phyloP scores from a whole-genome alignment of 2,329 filamentous ascomycete species.

The Pyricularia sp. region DNA sequence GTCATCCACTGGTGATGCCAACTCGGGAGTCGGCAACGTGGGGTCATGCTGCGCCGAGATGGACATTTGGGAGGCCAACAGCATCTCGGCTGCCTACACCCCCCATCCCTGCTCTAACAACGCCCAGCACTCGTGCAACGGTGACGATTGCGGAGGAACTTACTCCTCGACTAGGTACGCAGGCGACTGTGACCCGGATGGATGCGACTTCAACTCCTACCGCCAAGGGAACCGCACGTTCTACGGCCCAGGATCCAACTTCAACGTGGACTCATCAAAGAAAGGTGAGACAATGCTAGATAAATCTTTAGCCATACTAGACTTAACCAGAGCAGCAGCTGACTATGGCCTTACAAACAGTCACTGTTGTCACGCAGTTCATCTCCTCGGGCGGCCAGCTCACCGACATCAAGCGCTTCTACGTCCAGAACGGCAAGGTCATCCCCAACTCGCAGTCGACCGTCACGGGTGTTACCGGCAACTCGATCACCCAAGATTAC shows the following conservation, averaged over 20 bases:
- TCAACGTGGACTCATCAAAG: constrained; percentile 44
- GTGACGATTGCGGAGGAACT: constrained; percentile 38
- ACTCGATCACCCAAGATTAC: constrained; percentile 41
- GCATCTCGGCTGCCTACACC: constrained; percentile 21
- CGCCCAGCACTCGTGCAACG: constrained; percentile 36
- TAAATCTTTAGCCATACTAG: neutral
- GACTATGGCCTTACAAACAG: constrained; percentile 3
- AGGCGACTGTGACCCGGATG: constrained; percentile 54
- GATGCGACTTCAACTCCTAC: constrained; percentile 59
- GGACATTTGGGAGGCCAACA: constrained; percentile 33
- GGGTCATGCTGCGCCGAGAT: constrained; percentile 37
- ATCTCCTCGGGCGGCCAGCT: constrained; percentile 29
- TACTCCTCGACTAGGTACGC: constrained; percentile 40
- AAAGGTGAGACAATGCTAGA: constrained; percentile 15
- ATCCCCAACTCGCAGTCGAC: constrained; percentile 37
- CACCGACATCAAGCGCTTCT: constrained; percentile 45
- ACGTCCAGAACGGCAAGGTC: constrained; percentile 48
- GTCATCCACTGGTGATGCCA: constrained; percentile 37
- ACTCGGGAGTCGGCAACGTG: constrained; percentile 36
- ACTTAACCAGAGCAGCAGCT: neutral
- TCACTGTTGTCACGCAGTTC: constrained; percentile 59
- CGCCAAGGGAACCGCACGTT: constrained; percentile 50
- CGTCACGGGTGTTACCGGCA: constrained; percentile 25
- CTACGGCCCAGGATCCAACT: constrained; percentile 37
- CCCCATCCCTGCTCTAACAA: constrained; percentile 29